Evolutionary conservation across 23 red algal species (phyloP), one percentile per base, ranked within the genome.

Genomic region (Cyanidioschyzon merolae): DNA sequence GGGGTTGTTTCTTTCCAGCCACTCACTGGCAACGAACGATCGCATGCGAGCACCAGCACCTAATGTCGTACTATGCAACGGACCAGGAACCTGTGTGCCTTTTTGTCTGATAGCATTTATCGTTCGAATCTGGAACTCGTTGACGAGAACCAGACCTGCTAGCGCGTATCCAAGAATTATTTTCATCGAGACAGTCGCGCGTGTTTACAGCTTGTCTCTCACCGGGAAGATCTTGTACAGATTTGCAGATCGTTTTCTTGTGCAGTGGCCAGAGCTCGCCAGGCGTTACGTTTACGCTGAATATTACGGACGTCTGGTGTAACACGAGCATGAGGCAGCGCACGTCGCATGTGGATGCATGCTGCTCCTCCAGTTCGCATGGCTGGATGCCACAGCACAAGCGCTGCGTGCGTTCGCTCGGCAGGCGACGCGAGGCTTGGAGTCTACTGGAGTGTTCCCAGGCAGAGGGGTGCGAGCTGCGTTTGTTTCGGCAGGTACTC

Each of bases 171-270:
- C 77, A 1, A 58, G 80, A 17, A 39, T 96, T 2, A 71, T 96
- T n/a, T 96, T 87, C 76, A 83, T 96, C n/a, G 92, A 96, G 79
- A 96, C 86, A 58, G 85, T 96, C 32, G 92, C 92, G 27, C 76
- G 92, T 30, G 92, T 90, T 50, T 21, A 36, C 12, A 74, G 59
- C 34, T 38, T 96, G 21, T 89, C 84, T 37, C 1, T 96, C 41
- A 80, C 59, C 57, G 92, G 92, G 0, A 38, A 78, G 34, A 1
- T 90, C 32, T 51, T 90, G 57, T 87, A 90, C 75, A 41, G 74
- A 32, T 74, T 90, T 12, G 87, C 58, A 1, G 84, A 96, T 59
- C 86, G 92, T 25, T 90, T 96, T 82, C 37, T 96, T 39, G 92
- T 96, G 15, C 92, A 96, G 68, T 96, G 92, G 92, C 36, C 68